These are phyloP conservation scores for Fusarium vanettenii DNA, from an alignment of 2,329 filamentous ascomycete species.

Conservation along the genomic window DNA sequence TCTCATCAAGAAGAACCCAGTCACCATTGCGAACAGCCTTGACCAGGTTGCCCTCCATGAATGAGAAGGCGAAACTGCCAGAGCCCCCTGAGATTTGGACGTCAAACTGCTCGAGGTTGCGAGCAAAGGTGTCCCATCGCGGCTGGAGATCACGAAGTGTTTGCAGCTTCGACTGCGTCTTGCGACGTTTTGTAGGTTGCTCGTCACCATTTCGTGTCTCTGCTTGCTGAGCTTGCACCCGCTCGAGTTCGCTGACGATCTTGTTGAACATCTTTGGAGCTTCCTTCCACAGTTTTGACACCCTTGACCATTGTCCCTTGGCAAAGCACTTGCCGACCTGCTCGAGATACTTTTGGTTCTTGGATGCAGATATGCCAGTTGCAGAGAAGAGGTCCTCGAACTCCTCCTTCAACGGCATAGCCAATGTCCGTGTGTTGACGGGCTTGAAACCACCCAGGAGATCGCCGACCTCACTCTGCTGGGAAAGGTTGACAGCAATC, in stretches of 20 bases:
- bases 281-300: constrained; percentile 88
- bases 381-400: constrained; percentile 90
- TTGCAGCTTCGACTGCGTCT: constrained; percentile 75
- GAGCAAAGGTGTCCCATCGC: constrained; percentile 84
- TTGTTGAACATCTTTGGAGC: constrained; percentile 88
- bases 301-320: constrained; percentile 87
- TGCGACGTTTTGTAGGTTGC: constrained; percentile 77
- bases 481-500: constrained; percentile 93
- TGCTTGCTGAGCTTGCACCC: constrained; percentile 55
- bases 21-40: constrained; percentile 96
- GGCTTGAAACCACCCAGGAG: constrained; percentile 96
- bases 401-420: constrained; percentile 90
- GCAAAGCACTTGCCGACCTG: constrained; percentile 83
- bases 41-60: constrained; percentile 95
- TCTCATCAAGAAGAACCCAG: constrained; percentile 97
- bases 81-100: constrained; percentile 79
- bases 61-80: constrained; percentile 89
- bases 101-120: constrained; percentile 81
- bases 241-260: constrained; percentile 68
- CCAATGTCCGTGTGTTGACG: constrained; percentile 87
- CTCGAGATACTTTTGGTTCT: constrained; percentile 88
- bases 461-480: constrained; percentile 98
- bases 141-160: constrained; percentile 67
- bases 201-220: constrained; percentile 50
- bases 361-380: constrained; percentile 85